Evolutionary conservation across 805 yeast genomes (phyloP).

Genomic region (Ogataea parapolymorpha): DNA sequence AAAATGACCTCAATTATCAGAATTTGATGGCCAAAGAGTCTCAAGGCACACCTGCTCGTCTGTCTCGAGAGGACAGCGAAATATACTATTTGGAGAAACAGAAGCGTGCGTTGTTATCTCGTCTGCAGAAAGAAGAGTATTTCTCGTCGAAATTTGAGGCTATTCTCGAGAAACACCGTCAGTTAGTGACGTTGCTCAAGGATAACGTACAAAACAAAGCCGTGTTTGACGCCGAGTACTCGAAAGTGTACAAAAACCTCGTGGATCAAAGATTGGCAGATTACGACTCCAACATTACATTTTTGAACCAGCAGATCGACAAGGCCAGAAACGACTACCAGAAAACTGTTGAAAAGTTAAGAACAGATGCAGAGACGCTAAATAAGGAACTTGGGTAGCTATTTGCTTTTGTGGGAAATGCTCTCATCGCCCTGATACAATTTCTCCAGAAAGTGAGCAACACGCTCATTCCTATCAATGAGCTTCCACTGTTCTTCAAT

Average conservation of each 20-base stretch:
- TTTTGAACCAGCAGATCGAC: slow-evolving; percentile 8
- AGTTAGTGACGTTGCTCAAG: slow-evolving; percentile 23
- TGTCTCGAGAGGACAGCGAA: slow-evolving; percentile 16
- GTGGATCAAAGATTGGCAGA: slow-evolving; percentile 11
- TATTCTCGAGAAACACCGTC: slow-evolving; percentile 27
- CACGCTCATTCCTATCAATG: slow-evolving; percentile 29
- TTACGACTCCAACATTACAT: slow-evolving; percentile 14
- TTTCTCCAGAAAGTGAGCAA: slow-evolving; percentile 22
- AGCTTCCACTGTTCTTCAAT: slow-evolving; percentile 28
- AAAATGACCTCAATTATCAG: slow-evolving; percentile 11
- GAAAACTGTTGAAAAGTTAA: slow-evolving; percentile 6
- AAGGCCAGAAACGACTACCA: slow-evolving; percentile 12
- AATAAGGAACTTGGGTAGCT: slow-evolving; percentile 1
- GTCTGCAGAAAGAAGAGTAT: slow-evolving; percentile 35
- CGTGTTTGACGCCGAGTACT: slow-evolving; percentile 20
- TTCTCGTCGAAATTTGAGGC: slow-evolving; percentile 26
- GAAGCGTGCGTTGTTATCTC: slow-evolving; percentile 27
- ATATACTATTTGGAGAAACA: slow-evolving; percentile 23
- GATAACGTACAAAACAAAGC: slow-evolving; percentile 16
- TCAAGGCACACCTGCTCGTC: neutral
- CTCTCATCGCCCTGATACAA: slow-evolving; percentile 11
- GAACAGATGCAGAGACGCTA: slow-evolving; percentile 4
- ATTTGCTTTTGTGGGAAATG: neutral
- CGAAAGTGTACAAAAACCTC: slow-evolving; percentile 14
- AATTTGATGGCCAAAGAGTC: neutral